A percentile compares a stretch with the other conserved stretches of the same genome.
phyloP scores from a whole-genome alignment of 352 stramenopile genomes.

The Phytopythium mirpurense region DNA sequence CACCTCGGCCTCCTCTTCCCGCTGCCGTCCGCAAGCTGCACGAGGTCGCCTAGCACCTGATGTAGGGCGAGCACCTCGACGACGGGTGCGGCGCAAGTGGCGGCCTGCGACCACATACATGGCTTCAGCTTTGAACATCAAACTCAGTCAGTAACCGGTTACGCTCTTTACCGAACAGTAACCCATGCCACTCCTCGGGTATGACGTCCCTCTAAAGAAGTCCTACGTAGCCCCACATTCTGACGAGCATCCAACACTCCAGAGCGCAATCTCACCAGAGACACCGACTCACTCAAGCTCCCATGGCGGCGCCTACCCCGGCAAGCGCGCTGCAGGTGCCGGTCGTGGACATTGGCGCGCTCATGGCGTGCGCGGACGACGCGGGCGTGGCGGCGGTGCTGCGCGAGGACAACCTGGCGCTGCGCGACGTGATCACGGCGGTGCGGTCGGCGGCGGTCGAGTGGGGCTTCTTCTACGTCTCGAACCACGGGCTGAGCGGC shows the following conservation, averaged over 20 bases:
- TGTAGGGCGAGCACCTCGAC: conserved; percentile 31
- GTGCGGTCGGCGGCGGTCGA: conserved; percentile 53
- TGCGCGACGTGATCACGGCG: conserved; percentile 33
- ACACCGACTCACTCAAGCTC: not conserved
- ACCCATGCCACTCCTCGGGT: no score
- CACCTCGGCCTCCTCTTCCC: conserved; percentile 75
- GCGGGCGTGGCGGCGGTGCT: conserved; percentile 26
- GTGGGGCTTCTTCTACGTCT: conserved; percentile 93
- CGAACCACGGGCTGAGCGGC: conserved; percentile 64
- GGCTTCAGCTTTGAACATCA: no score
- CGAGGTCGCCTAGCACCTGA: conserved; percentile 68
- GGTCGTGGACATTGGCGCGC: conserved; percentile 38
- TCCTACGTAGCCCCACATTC: no score
- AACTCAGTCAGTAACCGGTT: no score
- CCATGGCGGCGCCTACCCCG: not conserved
- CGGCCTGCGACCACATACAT: no score
- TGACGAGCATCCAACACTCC: no score
- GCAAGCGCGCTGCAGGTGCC: conserved; percentile 25
- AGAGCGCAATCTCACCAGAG: no score
- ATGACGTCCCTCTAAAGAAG: no score
- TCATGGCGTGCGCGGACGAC: conserved; percentile 35
- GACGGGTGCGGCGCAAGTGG: no score
- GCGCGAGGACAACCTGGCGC: conserved; percentile 6
- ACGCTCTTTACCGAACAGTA: no score
- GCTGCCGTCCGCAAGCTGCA: conserved; percentile 72